Conservation (phyloP, 495 filamentous ascomycete species). For the Clavariopsis aquatica region DNA sequence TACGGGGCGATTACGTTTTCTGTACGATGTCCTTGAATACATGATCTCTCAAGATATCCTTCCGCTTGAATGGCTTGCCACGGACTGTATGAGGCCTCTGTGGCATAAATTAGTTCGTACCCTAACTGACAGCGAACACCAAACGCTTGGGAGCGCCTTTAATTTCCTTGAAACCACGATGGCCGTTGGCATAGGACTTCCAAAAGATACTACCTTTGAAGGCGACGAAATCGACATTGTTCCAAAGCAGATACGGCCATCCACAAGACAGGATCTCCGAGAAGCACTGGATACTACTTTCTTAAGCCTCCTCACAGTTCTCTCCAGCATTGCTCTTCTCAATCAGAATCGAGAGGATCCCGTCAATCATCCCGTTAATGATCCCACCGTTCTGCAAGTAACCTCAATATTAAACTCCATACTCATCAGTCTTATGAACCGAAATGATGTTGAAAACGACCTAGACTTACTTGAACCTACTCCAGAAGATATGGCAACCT, state of each 20-base stretch:
- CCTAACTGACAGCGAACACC: slow-evolving; percentile 25
- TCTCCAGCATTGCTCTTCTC: slow-evolving; percentile 25
- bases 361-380: not conserved
- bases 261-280: slow-evolving; percentile 21
- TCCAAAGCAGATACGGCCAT: slow-evolving; percentile 14
- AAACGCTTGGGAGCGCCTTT: slow-evolving; percentile 16
- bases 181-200: slow-evolving; percentile 21
- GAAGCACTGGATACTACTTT: slow-evolving; percentile 35
- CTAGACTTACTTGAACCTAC: slow-evolving; percentile 9
- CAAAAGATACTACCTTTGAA: slow-evolving; percentile 13
- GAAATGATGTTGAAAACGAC: slow-evolving; percentile 12
- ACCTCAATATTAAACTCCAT: slow-evolving; percentile 29
- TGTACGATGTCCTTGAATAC: slow-evolving; percentile 30
- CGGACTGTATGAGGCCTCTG: slow-evolving; percentile 28
- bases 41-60: slow-evolving; percentile 33
- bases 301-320: slow-evolving; percentile 31
- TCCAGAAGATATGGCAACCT: slow-evolving; percentile 21
- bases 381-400: slow-evolving; percentile 1
- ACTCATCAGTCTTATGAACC: slow-evolving; percentile 14
- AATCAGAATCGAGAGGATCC: not conserved
- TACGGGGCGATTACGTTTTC: slow-evolving; percentile 17
- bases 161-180: slow-evolving; percentile 27
- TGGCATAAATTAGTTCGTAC: slow-evolving; percentile 28
- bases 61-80: slow-evolving; percentile 38
- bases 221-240: slow-evolving; percentile 6